Percentiles rank a stretch among this genome's conserved stretches.
These are phyloP conservation scores for Moesziomyces antarcticus DNA, from an alignment of 1,284 basidiomycete genomes.

Conservation along the genomic window DNA sequence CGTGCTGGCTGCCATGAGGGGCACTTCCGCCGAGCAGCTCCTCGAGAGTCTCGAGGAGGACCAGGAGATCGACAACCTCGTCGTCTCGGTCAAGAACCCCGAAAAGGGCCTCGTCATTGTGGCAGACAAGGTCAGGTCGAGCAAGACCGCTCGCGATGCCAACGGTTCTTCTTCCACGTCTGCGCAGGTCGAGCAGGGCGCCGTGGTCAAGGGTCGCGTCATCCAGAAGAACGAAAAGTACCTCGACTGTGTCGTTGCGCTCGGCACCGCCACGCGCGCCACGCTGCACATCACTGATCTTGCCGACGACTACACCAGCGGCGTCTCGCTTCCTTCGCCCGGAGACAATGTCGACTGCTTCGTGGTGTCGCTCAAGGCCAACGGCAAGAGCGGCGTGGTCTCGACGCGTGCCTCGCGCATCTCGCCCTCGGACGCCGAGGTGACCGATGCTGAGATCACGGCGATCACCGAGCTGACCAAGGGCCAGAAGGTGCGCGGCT, in stretches of 20 bases:
- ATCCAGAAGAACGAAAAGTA: conserved; percentile 38
- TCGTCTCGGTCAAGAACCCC: conserved; percentile 88
- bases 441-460: conserved; percentile 70
- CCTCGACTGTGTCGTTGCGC: conserved; percentile 43
- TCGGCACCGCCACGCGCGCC: conserved; percentile 43
- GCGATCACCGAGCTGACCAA: conserved; percentile 73
- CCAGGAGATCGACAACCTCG: conserved; percentile 79
- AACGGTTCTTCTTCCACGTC: conserved; percentile 6
- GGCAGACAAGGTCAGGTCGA: conserved; percentile 42
- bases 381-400: conserved; percentile 34
- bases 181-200: conserved; percentile 34
- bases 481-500: conserved; percentile 79
- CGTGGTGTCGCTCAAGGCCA: conserved; percentile 76
- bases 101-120: conserved; percentile 85
- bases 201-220: conserved; percentile 44
- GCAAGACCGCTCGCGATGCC: conserved; percentile 7
- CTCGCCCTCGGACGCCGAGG: conserved; percentile 9
- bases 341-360: conserved; percentile 78
- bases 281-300: conserved; percentile 74
- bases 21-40: conserved; percentile 77
- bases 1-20: conserved; percentile 85
- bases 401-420: conserved; percentile 41
- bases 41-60: conserved; percentile 77
- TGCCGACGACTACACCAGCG: conserved; percentile 77
- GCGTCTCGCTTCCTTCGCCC: conserved; percentile 74